A percentile compares a stretch with the other conserved stretches of the same genome.
These are phyloP conservation scores for Pichia sp. DNA, from an alignment of 1,139 yeast species.

Conservation along the genomic window DNA sequence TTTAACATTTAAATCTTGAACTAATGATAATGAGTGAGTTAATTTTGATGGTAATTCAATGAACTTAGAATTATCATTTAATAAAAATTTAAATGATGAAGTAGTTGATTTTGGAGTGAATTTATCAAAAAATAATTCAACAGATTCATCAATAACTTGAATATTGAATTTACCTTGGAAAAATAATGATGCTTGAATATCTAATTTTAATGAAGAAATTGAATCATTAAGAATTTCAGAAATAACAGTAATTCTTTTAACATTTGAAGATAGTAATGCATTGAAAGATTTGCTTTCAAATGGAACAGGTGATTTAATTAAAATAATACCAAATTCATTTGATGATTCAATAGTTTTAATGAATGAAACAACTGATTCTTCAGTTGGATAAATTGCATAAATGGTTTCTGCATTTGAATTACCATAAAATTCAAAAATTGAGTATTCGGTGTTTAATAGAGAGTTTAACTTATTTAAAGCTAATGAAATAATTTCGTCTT, in stretches of 20 bases:
- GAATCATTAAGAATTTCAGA: slow-evolving; percentile 40
- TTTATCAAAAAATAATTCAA: slow-evolving; percentile 35
- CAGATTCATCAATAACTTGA: slow-evolving; percentile 45
- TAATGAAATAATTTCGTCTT: slow-evolving; percentile 35
- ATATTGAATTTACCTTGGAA: slow-evolving; percentile 37
- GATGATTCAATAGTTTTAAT: slow-evolving; percentile 38
- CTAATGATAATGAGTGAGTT: slow-evolving; percentile 68
- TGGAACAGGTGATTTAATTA: slow-evolving; percentile 74
- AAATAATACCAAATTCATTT: slow-evolving; percentile 52
- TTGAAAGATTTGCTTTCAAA: slow-evolving; percentile 60
- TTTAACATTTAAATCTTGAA: slow-evolving; percentile 46
- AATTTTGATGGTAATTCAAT: slow-evolving; percentile 57
- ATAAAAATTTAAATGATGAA: slow-evolving; percentile 54
- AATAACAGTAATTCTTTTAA: slow-evolving; percentile 53
- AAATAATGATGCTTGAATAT: slow-evolving; percentile 68
- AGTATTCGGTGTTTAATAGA: slow-evolving; percentile 48
- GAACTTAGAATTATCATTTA: slow-evolving; percentile 53
- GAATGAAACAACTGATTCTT: slow-evolving; percentile 50
- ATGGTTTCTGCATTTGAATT: slow-evolving; percentile 55
- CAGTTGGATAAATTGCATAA: slow-evolving; percentile 71
- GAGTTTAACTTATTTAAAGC: slow-evolving; percentile 50
- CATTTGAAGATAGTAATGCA: slow-evolving; percentile 49
- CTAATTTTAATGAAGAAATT: slow-evolving; percentile 50
- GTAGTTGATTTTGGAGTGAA: slow-evolving; percentile 3
- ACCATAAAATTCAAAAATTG: slow-evolving; percentile 71